Base-by-base conservation (phyloP, 805 yeast species). In the Priceomyces carsonii region DNA sequence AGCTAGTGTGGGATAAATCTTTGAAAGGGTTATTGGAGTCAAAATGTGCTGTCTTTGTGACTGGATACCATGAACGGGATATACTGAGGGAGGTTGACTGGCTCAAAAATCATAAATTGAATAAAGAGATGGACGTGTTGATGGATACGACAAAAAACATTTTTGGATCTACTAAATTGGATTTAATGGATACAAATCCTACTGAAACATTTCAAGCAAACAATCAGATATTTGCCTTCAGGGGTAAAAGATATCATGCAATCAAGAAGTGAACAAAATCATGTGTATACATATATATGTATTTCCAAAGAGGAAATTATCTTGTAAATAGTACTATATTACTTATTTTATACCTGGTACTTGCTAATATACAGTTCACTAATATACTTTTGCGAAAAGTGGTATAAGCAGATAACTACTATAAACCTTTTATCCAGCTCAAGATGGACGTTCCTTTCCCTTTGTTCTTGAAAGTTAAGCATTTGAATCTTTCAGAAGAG, bases 181-280 rank as follows among this genome's bases (percentile, higher is more conserved):
- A 93, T 59, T 74, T 93, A 52, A 93, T 90, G 51, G 98, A 91
- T 58, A 64, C 79, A 43, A 80, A 88, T 58, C 98, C 98, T 15
- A 91, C 90, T 20, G 97, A 91, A 57, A 86, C 88, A 10, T 91
- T 84, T 71, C 95, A 86, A 67, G 85, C 86, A 57, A 93, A 93
- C 69, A 89, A 86, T 71, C 80, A 81, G 55, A 64, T 93, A 37
- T 90, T 88, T 61, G 99, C 91, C 8, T 77, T 90, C 62, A 81
- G 99, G 67, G 98, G 99, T 48, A 93, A 91, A 73, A 79, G 99
- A 58, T 93, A 93, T 66, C 97, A 90, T 53, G 95, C 96, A 26
- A 73, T 85, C 47, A 55, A 51, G 32, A 52, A 47, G 16, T 35
- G 27, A 21, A 8, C 27, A n/a, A n/a, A 12, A 21, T 21, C 10